phyloP scores from a whole-genome alignment of 805 yeast species.

The Tetrapisispora nanseiensis region DNA sequence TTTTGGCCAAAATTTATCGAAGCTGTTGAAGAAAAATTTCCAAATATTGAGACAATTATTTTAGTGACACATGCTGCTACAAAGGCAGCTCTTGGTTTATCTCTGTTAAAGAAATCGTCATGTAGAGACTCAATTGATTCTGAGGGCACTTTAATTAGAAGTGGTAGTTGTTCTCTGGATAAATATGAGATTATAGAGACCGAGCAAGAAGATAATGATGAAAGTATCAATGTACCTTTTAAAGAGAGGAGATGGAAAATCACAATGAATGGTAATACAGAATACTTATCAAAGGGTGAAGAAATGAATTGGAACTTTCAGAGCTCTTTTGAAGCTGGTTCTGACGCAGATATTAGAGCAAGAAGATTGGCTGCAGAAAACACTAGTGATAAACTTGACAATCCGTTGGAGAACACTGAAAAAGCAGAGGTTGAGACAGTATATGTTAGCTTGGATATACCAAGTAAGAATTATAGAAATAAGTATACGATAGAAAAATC shows the following conservation, averaged over 20 bases:
- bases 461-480: conserved; percentile 29
- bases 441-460: conserved; percentile 46
- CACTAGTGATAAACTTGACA: conserved; percentile 3
- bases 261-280: conserved; percentile 62
- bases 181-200: conserved; percentile 35
- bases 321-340: conserved; percentile 74
- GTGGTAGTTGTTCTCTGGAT: conserved; percentile 83
- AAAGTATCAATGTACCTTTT: conserved; percentile 9
- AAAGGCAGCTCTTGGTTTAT: conserved; percentile 78
- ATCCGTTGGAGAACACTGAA: conserved; percentile 3
- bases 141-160: conserved; percentile 42
- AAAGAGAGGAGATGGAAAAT: conserved; percentile 44
- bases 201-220: conserved; percentile 8
- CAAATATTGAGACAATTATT: conserved; percentile 52
- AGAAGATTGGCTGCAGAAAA: conserved; percentile 27
- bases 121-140: conserved; percentile 44
- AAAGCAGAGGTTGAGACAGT: conserved; percentile 37
- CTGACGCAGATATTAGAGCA: conserved; percentile 70
- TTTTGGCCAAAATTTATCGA: conserved; percentile 53
- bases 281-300: conserved; percentile 65
- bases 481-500: conserved; percentile 29
- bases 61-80: conserved; percentile 92
- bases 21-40: conserved; percentile 44
- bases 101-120: conserved; percentile 44
- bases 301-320: conserved; percentile 92